Conservation (phyloP, 2,329 filamentous ascomycete genomes). For the Penicillium decumbens region DNA sequence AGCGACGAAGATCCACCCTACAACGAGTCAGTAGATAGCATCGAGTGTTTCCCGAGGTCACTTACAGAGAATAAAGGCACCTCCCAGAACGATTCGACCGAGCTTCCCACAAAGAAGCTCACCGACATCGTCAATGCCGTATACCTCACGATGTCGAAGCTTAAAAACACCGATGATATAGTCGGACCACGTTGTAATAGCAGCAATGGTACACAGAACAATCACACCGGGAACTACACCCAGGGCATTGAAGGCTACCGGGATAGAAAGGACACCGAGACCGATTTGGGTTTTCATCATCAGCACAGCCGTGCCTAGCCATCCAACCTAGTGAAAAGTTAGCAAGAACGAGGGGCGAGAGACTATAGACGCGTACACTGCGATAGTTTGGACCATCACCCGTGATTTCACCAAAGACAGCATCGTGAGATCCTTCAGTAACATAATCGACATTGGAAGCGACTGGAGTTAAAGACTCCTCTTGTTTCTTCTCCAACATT, state of each 20-base stretch:
- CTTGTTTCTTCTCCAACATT: conserved; percentile 6
- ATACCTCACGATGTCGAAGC: conserved; percentile 10
- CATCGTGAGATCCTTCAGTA: conserved; percentile 9
- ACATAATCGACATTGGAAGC: conserved; percentile 4
- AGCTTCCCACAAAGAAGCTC: conserved; percentile 11
- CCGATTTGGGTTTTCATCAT: conserved; percentile 12
- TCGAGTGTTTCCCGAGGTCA: not conserved
- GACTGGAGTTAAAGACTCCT: not conserved
- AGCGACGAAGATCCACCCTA: conserved; percentile 19
- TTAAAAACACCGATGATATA: conserved; percentile 10
- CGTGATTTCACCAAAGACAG: conserved; percentile 19
- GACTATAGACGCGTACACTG: conserved; percentile 7
- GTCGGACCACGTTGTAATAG: conserved; percentile 7
- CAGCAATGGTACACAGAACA: not conserved
- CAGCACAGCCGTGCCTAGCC: conserved; percentile 5
- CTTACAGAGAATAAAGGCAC: conserved; percentile 17
- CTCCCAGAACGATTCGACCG: conserved; percentile 11
- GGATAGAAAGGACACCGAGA: conserved; percentile 54
- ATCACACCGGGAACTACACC: conserved; percentile 47
- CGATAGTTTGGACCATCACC: conserved; percentile 19
- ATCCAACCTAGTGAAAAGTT: conserved; percentile 1
- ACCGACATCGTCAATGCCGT: conserved; percentile 8
- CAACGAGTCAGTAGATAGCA: not conserved
- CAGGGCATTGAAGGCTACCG: conserved; percentile 47
- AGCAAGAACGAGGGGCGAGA: not conserved